phyloP scores from a whole-genome alignment of 495 filamentous ascomycete species.

The Geoglossum glabrum region DNA sequence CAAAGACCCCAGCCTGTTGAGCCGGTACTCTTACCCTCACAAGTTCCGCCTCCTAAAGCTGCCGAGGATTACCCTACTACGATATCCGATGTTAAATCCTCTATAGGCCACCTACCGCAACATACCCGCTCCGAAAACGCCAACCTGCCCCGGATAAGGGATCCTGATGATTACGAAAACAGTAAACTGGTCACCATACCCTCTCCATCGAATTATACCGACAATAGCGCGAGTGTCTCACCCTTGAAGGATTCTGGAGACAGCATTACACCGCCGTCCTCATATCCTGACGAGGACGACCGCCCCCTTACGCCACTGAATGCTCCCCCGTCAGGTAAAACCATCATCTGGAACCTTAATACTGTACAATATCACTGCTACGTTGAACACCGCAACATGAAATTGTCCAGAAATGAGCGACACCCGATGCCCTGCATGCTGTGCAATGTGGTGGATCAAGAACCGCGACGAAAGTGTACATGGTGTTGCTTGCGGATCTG shows the following conservation, averaged over 20 bases:
- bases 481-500: not conserved
- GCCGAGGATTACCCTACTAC: not conserved
- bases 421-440: not conserved
- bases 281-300: not conserved
- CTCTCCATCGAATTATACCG: not conserved
- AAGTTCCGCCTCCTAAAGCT: not conserved
- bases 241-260: not conserved
- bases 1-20: not conserved
- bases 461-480: not conserved
- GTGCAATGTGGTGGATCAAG: not conserved
- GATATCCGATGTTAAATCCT: not conserved
- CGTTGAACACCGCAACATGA: not conserved
- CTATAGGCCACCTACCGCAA: not conserved
- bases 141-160: not conserved
- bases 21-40: not conserved
- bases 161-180: not conserved
- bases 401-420: not conserved
- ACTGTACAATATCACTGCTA: not conserved
- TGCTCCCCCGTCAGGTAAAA: not conserved
- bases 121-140: not conserved
- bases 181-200: not conserved
- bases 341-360: not conserved
- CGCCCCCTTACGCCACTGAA: not conserved
- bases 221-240: not conserved
- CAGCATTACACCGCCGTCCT: not conserved